Base-by-base conservation (phyloP, 2,329 filamentous ascomycete genomes). In the Cercospora beticola region DNA sequence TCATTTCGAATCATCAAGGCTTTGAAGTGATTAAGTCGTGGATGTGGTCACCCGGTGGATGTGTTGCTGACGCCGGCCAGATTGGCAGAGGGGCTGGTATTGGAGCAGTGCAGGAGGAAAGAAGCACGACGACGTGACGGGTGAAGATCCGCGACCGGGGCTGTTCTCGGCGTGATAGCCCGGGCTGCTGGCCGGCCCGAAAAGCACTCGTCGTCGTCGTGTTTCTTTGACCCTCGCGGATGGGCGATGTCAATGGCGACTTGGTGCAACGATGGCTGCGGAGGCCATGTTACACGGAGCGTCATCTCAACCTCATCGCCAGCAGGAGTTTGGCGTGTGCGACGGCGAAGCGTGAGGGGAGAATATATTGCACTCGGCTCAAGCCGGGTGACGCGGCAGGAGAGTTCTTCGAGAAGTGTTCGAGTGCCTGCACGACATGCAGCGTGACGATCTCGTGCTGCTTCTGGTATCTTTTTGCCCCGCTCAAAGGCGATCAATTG, bases 111-210 rank as follows among this genome's bases (percentile, higher is more conserved):
- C 46, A 23, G 46, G 43, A 49, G n/a, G 40, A 10, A 23, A 49
- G 21, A 49, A 49, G 46, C 46, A 49, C 54, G 12, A 18, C 56
- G 56, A 36, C 5, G 16, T 31, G 30, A 12, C 36, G 56, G 36
- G 56, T 36, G 28, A 59, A 59, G 56, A 59, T 33, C 31, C 16
- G 28, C 56, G 31, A 59, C 31, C 56, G 56, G 56, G 56, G 30
- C 60, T 62, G 60, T 62, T 62, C 60, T 62, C 60, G 60, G 60
- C 26, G 40, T 28, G 40, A 62, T 12, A 3, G 28, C 26, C 60
- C 60, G 60, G 43, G 10, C 23, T 14, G 43, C n/a, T 18, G 33
- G n/a, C 28, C 56, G 36, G 60, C 16, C 60, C 60, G 60, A 62
- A 26, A 16, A 28, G 33, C 9, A n/a, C 26, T 60, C 28, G 33